Evolutionary conservation across 2,329 filamentous ascomycete genomes (phyloP).

Genomic region (Fusarium equiseti): DNA sequence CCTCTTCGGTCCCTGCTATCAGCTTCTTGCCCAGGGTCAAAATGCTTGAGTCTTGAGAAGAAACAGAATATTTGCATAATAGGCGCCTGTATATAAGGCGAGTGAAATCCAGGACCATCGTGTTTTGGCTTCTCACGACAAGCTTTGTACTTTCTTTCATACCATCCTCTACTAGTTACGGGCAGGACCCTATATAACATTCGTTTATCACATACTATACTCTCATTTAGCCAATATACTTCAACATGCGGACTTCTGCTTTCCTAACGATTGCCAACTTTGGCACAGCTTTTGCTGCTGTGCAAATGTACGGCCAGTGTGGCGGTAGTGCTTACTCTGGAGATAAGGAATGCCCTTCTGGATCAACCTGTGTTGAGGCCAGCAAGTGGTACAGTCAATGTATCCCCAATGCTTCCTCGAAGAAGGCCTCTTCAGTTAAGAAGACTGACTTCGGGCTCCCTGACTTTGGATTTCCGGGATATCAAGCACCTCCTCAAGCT

Average conservation of each 20-base stretch:
- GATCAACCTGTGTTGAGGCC: slow-evolving; percentile 28
- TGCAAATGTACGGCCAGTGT: slow-evolving; percentile 38
- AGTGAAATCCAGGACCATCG: background rate
- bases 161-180: slow-evolving; percentile 15
- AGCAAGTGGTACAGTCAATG: slow-evolving; percentile 44
- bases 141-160: slow-evolving; percentile 30
- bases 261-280: slow-evolving; percentile 40
- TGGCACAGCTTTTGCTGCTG: slow-evolving; percentile 34
- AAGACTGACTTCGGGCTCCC: background rate
- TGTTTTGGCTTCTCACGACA: background rate
- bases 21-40: slow-evolving; percentile 2
- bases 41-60: background rate
- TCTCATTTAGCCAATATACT: slow-evolving; percentile 5
- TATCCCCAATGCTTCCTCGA: slow-evolving; percentile 11
- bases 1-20: background rate
- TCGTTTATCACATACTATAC: slow-evolving; percentile 24
- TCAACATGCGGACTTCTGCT: slow-evolving; percentile 31
- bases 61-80: background rate
- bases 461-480: background rate
- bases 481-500: background rate
- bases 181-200: slow-evolving; percentile 26
- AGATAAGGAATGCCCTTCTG: slow-evolving; percentile 32
- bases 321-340: slow-evolving; percentile 29
- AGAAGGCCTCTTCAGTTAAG: slow-evolving; percentile 9
- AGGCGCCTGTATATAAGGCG: slow-evolving; percentile 22